Evolutionary conservation across 1,284 basidiomycete genomes (phyloP).

Genomic region (Mycena sp.): DNA sequence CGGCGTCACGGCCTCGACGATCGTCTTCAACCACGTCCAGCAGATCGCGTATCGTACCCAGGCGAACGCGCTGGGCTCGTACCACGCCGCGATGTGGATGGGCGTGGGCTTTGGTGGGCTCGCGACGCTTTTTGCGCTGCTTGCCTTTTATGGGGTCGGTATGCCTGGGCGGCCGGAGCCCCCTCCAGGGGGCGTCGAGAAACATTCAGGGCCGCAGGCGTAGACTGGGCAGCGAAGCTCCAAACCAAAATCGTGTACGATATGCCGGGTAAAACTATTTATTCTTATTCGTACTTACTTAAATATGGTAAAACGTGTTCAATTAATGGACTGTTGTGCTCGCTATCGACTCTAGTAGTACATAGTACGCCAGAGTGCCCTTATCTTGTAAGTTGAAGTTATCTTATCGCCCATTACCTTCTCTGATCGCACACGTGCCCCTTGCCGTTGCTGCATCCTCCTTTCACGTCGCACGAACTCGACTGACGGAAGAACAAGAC

Average conservation of each 20-base stretch:
- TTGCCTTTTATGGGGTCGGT: slow-evolving; percentile 13
- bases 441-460: too few relatives aligned
- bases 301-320: slow-evolving; percentile 1
- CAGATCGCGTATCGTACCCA: slow-evolving; percentile 42
- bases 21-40: slow-evolving; percentile 72
- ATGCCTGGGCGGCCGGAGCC: neutral
- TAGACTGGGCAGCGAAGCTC: neutral
- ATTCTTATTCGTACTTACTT: neutral
- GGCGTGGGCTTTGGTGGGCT: slow-evolving; percentile 62
- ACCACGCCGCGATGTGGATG: slow-evolving; percentile 74
- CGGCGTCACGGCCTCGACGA: slow-evolving; percentile 80
- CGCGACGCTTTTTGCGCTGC: neutral
- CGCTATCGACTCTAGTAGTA: too few relatives aligned
- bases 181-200: neutral
- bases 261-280: neutral
- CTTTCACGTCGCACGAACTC: too few relatives aligned
- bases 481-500: too few relatives aligned
- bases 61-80: slow-evolving; percentile 60
- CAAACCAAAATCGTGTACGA: neutral
- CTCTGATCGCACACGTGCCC: too few relatives aligned
- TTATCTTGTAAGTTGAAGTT: too few relatives aligned
- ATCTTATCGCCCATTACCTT: too few relatives aligned
- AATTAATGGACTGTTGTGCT: neutral
- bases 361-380: too few relatives aligned
- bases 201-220: neutral